Base-by-base conservation (phyloP, 495 filamentous ascomycete genomes). In the Trichodelitschia bisporula region DNA sequence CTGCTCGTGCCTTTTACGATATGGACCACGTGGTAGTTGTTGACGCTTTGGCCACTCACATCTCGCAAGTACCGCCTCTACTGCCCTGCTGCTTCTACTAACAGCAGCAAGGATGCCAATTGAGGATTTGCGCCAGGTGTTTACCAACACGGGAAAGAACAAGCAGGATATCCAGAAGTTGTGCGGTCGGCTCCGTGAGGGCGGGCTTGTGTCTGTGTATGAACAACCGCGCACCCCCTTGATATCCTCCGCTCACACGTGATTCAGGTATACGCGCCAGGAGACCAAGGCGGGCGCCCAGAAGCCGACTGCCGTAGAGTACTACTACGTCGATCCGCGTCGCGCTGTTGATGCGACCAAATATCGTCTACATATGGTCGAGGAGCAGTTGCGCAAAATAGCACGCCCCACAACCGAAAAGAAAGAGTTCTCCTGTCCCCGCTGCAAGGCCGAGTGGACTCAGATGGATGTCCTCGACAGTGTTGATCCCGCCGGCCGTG, bases 321-420 rank as follows among this genome's bases (percentile, higher is more conserved):
- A 91, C 56, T 99, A 89, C 54, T 99, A 76, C 54, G 78, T 99
- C 53, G 79, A 92, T 44, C 80, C 86, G 41, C 79, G 84, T 31
- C 77, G 75, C 21, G 77, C 82, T 33, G 75, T 99, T 48, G 86
- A 99, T 50, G 82, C 80, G 10, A 82, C 92, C 57, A 99, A 99
- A 44, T 99, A 74, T 57, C 72, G 77, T 39, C 70, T 92, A 31
- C 78, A 79, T 47, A 65, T 66, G 29, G 57, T 92, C 34, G 78
- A 78, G 31, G 74, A 79, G 45, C 68, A 66, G 14, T 79, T 95
- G 38, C 79, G 91, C 46, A 62, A 65, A 10, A 69, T 74, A 34
- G 73, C 77, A 33, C 69, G 72, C 18, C 77, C 78, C 1, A 69
- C 64, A 17, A 12, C 72, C 18, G 89, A 95, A 46, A 68, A 72